Evolutionary conservation across 2,329 filamentous ascomycete species (phyloP).

Genomic region (Aspergillus tubingensis): DNA sequence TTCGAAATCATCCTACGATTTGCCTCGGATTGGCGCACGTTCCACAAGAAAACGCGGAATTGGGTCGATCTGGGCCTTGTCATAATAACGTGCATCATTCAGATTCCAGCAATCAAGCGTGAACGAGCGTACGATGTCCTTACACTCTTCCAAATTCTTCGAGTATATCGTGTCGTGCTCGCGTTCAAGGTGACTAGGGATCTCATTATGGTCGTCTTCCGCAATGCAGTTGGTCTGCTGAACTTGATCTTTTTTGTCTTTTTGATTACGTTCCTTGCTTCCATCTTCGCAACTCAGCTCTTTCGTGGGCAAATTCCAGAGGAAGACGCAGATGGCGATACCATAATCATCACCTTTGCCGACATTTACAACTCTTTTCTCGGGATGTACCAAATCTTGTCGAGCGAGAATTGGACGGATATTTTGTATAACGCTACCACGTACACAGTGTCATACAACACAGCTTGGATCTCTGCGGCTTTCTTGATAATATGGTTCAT

Average conservation of each 20-base stretch:
- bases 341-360: slow-evolving; percentile 74
- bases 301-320: slow-evolving; percentile 82
- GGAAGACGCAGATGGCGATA: slow-evolving; percentile 61
- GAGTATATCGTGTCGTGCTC: slow-evolving; percentile 88
- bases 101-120: slow-evolving; percentile 76
- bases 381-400: slow-evolving; percentile 96
- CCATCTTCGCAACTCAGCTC: slow-evolving; percentile 90
- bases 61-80: slow-evolving; percentile 78
- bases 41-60: slow-evolving; percentile 73
- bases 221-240: slow-evolving; percentile 86
- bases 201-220: slow-evolving; percentile 81
- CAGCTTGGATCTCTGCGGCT: slow-evolving; percentile 88
- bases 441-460: slow-evolving; percentile 65
- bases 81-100: slow-evolving; percentile 78
- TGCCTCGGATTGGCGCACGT: slow-evolving; percentile 74
- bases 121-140: slow-evolving; percentile 80
- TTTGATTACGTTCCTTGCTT: slow-evolving; percentile 87
- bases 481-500: slow-evolving; percentile 97
- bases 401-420: slow-evolving; percentile 92
- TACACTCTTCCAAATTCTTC: slow-evolving; percentile 87
- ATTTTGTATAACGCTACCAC: slow-evolving; percentile 81
- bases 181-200: slow-evolving; percentile 84
- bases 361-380: slow-evolving; percentile 95
- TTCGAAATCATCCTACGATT: slow-evolving; percentile 82
- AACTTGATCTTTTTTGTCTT: slow-evolving; percentile 98